Conservation (phyloP, 1,139 yeast species). For the Diutina sp. region DNA sequence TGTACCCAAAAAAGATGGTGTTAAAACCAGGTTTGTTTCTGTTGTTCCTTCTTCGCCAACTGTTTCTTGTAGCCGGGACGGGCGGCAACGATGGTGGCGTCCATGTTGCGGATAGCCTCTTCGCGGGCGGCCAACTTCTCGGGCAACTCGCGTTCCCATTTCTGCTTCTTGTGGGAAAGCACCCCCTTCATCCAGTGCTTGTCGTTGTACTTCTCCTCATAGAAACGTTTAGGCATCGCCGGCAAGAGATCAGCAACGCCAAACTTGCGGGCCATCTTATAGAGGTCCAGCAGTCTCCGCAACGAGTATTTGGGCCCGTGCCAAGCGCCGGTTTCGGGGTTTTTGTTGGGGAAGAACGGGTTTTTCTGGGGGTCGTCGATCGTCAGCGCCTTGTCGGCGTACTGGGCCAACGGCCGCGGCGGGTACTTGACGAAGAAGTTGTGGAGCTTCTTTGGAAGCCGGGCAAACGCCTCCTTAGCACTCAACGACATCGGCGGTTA, state of each 20-base stretch:
- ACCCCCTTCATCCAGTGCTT: constrained; percentile 74
- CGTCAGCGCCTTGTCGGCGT: constrained; percentile 51
- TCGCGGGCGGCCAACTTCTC: constrained; percentile 47
- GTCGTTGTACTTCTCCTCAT: constrained; percentile 59
- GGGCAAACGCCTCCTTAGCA: constrained; percentile 31
- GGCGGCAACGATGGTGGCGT: constrained; percentile 50
- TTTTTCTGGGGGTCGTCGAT: constrained; percentile 62
- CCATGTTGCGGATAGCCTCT: constrained; percentile 63
- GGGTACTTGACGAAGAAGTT: constrained; percentile 75
- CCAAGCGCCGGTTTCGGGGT: constrained; percentile 66
- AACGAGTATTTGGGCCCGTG: constrained; percentile 72
- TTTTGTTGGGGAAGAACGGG: constrained; percentile 80
- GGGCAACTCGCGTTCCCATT: constrained; percentile 62
- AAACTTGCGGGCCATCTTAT: constrained; percentile 68
- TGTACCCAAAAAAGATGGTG: background rate
- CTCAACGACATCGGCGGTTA: constrained; percentile 11
- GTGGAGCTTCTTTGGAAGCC: constrained; percentile 61
- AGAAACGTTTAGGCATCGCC: constrained; percentile 61
- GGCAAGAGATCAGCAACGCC: constrained; percentile 79
- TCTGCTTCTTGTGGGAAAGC: constrained; percentile 64
- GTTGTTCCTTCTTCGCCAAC: constrained; percentile 36
- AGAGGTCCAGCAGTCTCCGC: constrained; percentile 77
- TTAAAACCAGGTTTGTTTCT: constrained; percentile 33
- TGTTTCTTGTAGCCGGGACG: constrained; percentile 53
- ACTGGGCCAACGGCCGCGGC: constrained; percentile 65